Evolutionary conservation across 2,329 filamentous ascomycete genomes (phyloP).

Genomic region (Clarireedia monteithiana): DNA sequence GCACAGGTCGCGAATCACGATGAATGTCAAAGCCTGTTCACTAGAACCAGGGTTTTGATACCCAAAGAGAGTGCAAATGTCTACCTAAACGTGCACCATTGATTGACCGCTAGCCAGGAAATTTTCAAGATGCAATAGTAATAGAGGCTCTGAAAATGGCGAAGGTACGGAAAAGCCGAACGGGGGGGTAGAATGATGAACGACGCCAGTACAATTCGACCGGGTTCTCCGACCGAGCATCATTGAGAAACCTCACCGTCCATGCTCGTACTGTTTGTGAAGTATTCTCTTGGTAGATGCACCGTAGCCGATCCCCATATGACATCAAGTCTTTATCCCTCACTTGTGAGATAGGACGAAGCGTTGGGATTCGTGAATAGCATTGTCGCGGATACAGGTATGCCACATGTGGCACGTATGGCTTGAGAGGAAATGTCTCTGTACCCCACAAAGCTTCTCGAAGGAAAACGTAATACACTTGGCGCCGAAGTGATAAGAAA

Average conservation of each 20-base stretch:
- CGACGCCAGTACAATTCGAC: neutral
- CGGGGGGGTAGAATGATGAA: neutral
- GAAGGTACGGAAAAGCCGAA: neutral
- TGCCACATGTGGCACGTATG: slow-evolving; percentile 2
- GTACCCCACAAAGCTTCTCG: neutral
- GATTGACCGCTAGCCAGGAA: neutral
- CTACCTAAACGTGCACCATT: neutral
- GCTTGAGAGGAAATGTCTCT: neutral
- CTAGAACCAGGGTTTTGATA: neutral
- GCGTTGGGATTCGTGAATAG: neutral
- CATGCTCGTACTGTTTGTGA: neutral
- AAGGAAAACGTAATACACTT: neutral
- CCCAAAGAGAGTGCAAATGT: neutral
- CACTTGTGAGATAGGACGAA: slow-evolving; percentile 2
- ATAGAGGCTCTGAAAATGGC: neutral
- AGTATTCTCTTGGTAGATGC: neutral
- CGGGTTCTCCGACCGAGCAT: neutral
- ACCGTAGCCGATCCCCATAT: neutral
- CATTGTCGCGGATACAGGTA: neutral
- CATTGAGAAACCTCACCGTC: neutral
- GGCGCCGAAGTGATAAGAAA: neutral
- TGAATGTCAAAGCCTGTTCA: neutral
- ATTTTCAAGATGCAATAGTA: neutral
- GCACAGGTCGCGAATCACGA: neutral
- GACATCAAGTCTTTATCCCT: neutral